Conservation (phyloP, 768 basidiomycete genomes). For the Leccinum imitatum region DNA sequence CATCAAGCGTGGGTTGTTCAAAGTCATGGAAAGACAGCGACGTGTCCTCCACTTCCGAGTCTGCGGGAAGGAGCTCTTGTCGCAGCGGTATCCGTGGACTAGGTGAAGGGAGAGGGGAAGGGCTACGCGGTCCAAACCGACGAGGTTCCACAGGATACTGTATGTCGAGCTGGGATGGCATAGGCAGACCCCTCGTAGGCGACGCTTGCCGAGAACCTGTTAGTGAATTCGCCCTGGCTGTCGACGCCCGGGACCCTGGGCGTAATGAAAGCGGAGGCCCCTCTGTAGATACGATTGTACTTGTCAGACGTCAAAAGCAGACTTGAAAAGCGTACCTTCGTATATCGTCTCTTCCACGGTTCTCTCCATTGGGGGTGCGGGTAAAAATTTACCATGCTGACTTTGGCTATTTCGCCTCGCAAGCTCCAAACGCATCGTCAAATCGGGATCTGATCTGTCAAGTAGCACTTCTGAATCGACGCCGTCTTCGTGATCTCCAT, state of each 20-base stretch:
- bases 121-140: slow-evolving; percentile 72
- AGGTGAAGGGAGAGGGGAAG: slow-evolving; percentile 62
- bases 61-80: slow-evolving; percentile 42
- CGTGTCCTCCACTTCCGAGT: slow-evolving; percentile 48
- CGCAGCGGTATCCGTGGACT: slow-evolving; percentile 33
- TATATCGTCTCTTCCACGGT: slow-evolving; percentile 69
- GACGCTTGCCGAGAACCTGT: slow-evolving; percentile 50
- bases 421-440: slow-evolving; percentile 74
- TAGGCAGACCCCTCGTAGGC: slow-evolving; percentile 31
- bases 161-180: slow-evolving; percentile 44
- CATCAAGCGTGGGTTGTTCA: slow-evolving; percentile 29
- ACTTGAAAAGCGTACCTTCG: slow-evolving; percentile 53
- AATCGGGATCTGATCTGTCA: slow-evolving; percentile 73
- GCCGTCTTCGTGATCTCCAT: slow-evolving; percentile 46
- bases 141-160: slow-evolving; percentile 55
- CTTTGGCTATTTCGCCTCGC: slow-evolving; percentile 83
- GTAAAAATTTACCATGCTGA: slow-evolving; percentile 53
- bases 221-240: slow-evolving; percentile 40
- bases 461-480: slow-evolving; percentile 40
- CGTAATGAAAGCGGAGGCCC: slow-evolving; percentile 55
- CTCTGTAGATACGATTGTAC: slow-evolving; percentile 39
- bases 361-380: slow-evolving; percentile 42
- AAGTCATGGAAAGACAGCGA: slow-evolving; percentile 28
- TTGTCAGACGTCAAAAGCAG: slow-evolving; percentile 5
- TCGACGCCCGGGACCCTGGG: slow-evolving; percentile 54